Conservation (phyloP, 1,139 yeast species). For the Sugiyamaella castrensis region DNA sequence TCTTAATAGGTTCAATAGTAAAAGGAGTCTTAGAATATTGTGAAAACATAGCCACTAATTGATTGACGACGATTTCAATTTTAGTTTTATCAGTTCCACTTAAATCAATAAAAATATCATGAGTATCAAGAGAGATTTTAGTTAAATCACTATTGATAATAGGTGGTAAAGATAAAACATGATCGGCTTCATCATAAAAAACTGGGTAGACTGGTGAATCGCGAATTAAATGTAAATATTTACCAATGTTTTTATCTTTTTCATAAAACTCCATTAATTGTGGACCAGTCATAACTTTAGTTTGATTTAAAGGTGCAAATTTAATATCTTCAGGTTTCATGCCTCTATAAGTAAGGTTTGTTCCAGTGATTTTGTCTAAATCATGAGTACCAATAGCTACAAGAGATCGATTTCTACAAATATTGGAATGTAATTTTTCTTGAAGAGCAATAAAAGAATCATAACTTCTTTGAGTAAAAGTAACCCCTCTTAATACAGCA, state of each 20-base stretch:
- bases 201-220: conserved; percentile 91
- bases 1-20: conserved; percentile 81
- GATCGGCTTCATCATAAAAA: conserved; percentile 71
- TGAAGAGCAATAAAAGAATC: conserved; percentile 94
- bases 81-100: conserved; percentile 96
- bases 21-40: conserved; percentile 71
- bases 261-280: conserved; percentile 88
- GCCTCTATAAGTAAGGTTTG: conserved; percentile 80
- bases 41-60: conserved; percentile 93
- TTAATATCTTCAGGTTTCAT: conserved; percentile 73
- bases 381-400: conserved; percentile 99
- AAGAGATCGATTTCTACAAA: conserved; percentile 94
- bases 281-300: conserved; percentile 64
- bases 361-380: conserved; percentile 75
- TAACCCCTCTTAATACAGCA: conserved; percentile 81
- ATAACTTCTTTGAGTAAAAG: conserved; percentile 78
- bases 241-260: conserved; percentile 83
- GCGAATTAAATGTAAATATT: conserved; percentile 81
- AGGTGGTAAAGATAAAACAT: conserved; percentile 93
- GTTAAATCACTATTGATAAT: conserved; percentile 91
- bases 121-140: conserved; percentile 80
- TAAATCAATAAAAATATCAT: conserved; percentile 85
- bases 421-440: conserved; percentile 91
- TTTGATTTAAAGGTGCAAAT: conserved; percentile 77
- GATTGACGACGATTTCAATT: conserved; percentile 86